Evolutionary conservation across 164 flowering plant species (phyloP), one percentile per base, ranked within the genome.

Genomic region (Santalum album): DNA sequence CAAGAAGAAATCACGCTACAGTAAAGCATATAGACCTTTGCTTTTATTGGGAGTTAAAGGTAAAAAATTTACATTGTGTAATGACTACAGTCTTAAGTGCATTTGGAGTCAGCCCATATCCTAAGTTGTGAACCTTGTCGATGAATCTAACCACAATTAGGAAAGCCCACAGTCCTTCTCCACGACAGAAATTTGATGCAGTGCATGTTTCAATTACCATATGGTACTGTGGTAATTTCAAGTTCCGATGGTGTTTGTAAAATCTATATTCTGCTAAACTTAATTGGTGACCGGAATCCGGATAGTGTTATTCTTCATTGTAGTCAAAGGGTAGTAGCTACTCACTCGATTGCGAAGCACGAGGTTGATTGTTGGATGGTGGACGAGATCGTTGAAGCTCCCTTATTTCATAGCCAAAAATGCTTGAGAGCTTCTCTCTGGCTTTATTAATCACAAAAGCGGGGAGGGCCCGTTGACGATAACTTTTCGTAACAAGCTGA

Each of bases 341-440:
- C 70, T 79, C 40, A 83, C 96, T 74, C 56, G 63, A 80, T 51
- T 80, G 98, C 42, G 92, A 76, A 34, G 75, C 49, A 10, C 77
- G 82, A 10, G 47, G 57, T 44, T 78, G 80, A 64, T 60, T 70
- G 5, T 67, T 51, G 2, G 90, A 62, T 2, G 85, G 75, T 55
- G 88, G 82, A 9, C 90, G 86, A 17, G 73, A 24, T 12, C 89
- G 72, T 50, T 85, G 92, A 61, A 87, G 88, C 73, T 94, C 99
- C 54, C 67, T 73, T 86, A 94, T 51, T 52, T 89, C 97, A 65
- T 80, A 90, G 14, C 99, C 99, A 62, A 92, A 89, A 60, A 81
- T 68, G 61, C 53, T 69, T 1, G 81, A 69, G 10, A 92, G 86
- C 73, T 81, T 87, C 46, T 74, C 72, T 57, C 55, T 69, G 1